Evolutionary conservation across 441 rosid species (phyloP).

Genomic region (Euphorbia celastroides): DNA sequence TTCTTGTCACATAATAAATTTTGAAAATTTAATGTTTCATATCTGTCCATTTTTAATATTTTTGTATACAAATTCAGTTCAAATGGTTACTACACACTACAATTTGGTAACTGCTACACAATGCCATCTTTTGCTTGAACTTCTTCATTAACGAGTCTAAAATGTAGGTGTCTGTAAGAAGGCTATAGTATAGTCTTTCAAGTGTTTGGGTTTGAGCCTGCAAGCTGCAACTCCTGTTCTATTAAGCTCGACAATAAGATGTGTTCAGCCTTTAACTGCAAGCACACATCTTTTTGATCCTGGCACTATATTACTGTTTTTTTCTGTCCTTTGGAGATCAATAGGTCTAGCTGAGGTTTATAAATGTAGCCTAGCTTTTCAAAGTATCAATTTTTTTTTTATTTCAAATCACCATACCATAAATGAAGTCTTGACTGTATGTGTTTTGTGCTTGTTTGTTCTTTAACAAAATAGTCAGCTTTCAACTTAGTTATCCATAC

Average conservation of each 20-base stretch:
- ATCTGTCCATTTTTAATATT: background rate
- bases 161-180: background rate
- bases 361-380: background rate
- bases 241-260: conserved; percentile 1
- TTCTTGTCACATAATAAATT: background rate
- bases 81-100: background rate
- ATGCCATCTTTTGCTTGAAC: background rate
- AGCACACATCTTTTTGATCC: background rate
- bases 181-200: background rate
- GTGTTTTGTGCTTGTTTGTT: background rate
- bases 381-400: background rate
- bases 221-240: background rate
- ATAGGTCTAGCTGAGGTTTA: background rate
- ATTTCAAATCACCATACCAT: background rate
- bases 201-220: background rate
- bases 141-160: background rate
- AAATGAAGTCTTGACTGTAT: background rate
- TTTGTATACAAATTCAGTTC: background rate
- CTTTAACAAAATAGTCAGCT: background rate
- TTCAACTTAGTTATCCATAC: conserved; percentile 4
- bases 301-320: background rate
- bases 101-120: background rate
- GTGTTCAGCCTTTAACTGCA: background rate
- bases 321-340: background rate
- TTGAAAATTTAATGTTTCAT: background rate